Evolutionary conservation across 2,329 filamentous ascomycete genomes (phyloP).

Genomic region (Aspergillus sp.): DNA sequence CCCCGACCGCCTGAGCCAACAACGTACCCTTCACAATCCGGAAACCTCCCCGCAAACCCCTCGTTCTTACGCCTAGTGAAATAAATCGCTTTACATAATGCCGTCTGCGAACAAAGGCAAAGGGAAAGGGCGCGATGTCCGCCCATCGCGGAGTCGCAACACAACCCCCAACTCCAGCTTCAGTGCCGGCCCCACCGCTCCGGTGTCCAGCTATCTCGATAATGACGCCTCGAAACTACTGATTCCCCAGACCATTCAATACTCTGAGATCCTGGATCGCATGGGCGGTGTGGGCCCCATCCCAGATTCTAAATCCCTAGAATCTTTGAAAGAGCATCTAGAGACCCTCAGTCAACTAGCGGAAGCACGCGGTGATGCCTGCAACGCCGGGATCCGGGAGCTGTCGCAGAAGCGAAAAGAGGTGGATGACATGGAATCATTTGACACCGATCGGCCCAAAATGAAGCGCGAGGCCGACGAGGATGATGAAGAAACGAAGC

Average conservation of each 20-base stretch:
- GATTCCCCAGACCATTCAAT: slow-evolving; percentile 49
- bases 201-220: slow-evolving; percentile 55
- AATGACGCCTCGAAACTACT: slow-evolving; percentile 51
- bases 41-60: not conserved
- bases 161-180: slow-evolving; percentile 60
- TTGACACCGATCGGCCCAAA: slow-evolving; percentile 49
- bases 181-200: slow-evolving; percentile 42
- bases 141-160: slow-evolving; percentile 60
- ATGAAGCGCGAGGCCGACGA: slow-evolving; percentile 48
- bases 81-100: slow-evolving; percentile 27
- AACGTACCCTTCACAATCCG: not conserved
- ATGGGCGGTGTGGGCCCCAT: slow-evolving; percentile 50
- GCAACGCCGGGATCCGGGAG: slow-evolving; percentile 60
- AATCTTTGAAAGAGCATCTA: slow-evolving; percentile 54
- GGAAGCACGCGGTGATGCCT: slow-evolving; percentile 56
- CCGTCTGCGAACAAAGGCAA: slow-evolving; percentile 51
- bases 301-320: slow-evolving; percentile 48
- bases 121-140: slow-evolving; percentile 53
- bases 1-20: not conserved
- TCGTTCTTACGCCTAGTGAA: not conserved
- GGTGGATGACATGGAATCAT: slow-evolving; percentile 50
- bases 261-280: slow-evolving; percentile 59
- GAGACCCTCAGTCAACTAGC: slow-evolving; percentile 58
- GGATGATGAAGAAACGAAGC: slow-evolving; percentile 45
- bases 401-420: slow-evolving; percentile 59